phyloP scores from a whole-genome alignment of 2,329 filamentous ascomycete species.

The Aspergillus sp. region DNA sequence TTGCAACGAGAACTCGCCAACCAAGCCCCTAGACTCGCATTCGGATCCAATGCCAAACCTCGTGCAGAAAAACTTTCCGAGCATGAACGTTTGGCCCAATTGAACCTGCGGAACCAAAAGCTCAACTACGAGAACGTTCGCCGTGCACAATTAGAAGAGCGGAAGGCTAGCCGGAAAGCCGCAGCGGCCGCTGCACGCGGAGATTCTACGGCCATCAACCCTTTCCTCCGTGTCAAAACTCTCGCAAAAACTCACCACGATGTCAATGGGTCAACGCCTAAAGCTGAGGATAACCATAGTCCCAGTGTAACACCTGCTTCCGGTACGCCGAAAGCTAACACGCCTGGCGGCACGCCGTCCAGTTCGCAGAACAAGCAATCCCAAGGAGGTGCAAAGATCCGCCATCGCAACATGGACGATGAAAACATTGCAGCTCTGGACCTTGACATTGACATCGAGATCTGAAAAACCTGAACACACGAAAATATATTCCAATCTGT shows the following conservation, averaged over 20 bases:
- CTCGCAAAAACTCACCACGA: slow-evolving; percentile 69
- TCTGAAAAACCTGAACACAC: slow-evolving; percentile 47
- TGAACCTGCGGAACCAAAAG: slow-evolving; percentile 82
- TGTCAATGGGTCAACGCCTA: slow-evolving; percentile 32
- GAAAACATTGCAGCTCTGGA: slow-evolving; percentile 89
- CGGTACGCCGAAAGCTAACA: slow-evolving; percentile 52
- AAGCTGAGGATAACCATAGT: slow-evolving; percentile 38
- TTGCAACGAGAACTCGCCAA: slow-evolving; percentile 51
- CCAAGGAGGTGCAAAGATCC: slow-evolving; percentile 65
- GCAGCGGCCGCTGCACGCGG: slow-evolving; percentile 64
- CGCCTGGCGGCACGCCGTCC: slow-evolving; percentile 48
- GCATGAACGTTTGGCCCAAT: slow-evolving; percentile 77
- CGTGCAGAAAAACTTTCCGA: slow-evolving; percentile 59
- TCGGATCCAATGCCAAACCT: slow-evolving; percentile 64
- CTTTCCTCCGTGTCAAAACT: slow-evolving; percentile 63
- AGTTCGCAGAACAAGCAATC: slow-evolving; percentile 34
- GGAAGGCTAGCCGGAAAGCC: slow-evolving; percentile 60
- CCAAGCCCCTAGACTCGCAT: slow-evolving; percentile 66
- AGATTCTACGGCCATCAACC: slow-evolving; percentile 54
- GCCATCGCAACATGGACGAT: slow-evolving; percentile 78
- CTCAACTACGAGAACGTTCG: slow-evolving; percentile 88
- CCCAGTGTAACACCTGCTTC: slow-evolving; percentile 51
- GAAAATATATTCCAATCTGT: neutral
- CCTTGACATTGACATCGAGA: slow-evolving; percentile 87
- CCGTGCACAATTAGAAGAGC: slow-evolving; percentile 82